Evolutionary conservation across 257 asterid genomes (phyloP), one percentile per base, ranked within the genome.

Genomic region (Capsicum chinense): DNA sequence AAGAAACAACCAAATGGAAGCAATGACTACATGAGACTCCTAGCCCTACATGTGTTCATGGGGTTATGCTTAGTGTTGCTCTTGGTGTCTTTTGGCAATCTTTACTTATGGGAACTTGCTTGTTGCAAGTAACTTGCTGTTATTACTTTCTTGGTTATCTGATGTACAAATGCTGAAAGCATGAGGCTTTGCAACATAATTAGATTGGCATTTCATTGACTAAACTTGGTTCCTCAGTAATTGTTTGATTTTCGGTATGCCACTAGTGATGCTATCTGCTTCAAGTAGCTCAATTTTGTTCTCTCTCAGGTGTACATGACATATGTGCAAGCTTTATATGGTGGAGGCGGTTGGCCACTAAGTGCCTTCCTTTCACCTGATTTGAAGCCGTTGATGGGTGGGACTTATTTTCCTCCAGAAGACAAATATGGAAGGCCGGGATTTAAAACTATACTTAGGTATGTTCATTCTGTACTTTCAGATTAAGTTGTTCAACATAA

Each of bases 281-380:
- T 26, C 26, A 48, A 76, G 26, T 52, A 54, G 63, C 81, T 54
- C 44, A 54, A 54, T 21, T 86, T 80, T 63, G 33, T 81, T 76
- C 48, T 26, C 42, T 15, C 85, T 48, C 88, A 96, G 99, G 99
- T 96, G 59, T 94, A 96, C 91, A 96, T 96, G 99, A 94, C 99
- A 16, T 96, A 93, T 81, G 98, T 96, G 85, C 98, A 94, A 85
- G 98, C 99, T 11, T 85, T 96, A 58, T 92, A 96, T 21, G 98
- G 98, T 79, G 92, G 99, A 83, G 99, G 99, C 48, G 99, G 99
- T 78, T 96, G 99, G 99, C 99, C 99, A 26, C 88, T 96, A 57
- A 91, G 94, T 33, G 98, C 83, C 83, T 96, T 96, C 83, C 98
- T 96, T 81, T 96, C 99, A 67, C 98, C 99, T 14, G 97, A 92